A percentile compares a stretch with the other conserved stretches of the same genome.
phyloP scores from a whole-genome alignment of 257 asterid species.

The Solanum piurae region DNA sequence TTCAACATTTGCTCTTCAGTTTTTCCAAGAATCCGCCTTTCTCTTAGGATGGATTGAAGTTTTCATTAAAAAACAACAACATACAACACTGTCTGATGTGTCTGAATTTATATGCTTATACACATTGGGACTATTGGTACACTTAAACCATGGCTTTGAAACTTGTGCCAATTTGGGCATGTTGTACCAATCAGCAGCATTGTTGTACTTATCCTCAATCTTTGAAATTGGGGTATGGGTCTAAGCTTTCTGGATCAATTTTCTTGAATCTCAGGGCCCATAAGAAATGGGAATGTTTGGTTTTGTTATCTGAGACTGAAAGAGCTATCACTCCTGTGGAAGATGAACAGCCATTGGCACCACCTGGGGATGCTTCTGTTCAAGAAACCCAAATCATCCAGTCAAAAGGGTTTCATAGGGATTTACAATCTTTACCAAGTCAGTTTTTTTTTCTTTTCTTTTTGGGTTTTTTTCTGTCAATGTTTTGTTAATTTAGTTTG shows the following conservation, averaged over 20 bases:
- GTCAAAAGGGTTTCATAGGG: constrained; percentile 46
- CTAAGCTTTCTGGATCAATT: constrained; percentile 8
- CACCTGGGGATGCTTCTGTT: constrained; percentile 19
- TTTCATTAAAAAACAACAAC: background rate
- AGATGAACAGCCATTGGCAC: constrained; percentile 45
- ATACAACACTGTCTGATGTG: constrained; percentile 15
- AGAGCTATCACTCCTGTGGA: constrained; percentile 42
- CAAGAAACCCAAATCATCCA: constrained; percentile 21
- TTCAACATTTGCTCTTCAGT: constrained; percentile 3
- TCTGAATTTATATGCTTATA: constrained; percentile 11
- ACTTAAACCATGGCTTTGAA: constrained; percentile 28
- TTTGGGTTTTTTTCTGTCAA: background rate
- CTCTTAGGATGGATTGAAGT: background rate
- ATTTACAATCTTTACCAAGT: constrained; percentile 79
- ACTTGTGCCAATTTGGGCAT: constrained; percentile 31
- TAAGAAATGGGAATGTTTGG: constrained; percentile 42
- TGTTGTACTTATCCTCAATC: background rate
- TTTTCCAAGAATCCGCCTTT: background rate
- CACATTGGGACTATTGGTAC: constrained; percentile 17
- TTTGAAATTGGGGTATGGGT: constrained; percentile 18
- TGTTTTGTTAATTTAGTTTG: background rate
- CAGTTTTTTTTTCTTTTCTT: constrained; percentile 11
- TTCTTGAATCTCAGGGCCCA: constrained; percentile 32
- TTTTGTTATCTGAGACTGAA: constrained; percentile 16
- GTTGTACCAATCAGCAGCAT: constrained; percentile 15